Conservation (phyloP, 148 eudicot genomes). For the Salicornia ramosissima region DNA sequence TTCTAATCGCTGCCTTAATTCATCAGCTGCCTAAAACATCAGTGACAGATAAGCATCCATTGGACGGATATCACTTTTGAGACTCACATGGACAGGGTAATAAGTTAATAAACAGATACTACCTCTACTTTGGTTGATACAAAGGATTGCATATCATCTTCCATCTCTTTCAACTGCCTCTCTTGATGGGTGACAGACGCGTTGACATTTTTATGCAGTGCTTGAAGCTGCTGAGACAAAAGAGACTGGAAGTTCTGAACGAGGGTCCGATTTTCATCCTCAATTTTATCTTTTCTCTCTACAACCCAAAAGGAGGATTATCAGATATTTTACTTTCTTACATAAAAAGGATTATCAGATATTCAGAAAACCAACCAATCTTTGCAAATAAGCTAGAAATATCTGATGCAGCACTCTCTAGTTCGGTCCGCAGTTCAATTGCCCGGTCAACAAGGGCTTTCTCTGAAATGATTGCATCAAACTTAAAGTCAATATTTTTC, state of each 20-base stretch:
- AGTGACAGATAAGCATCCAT: slow-evolving; percentile 15
- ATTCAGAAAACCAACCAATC: slow-evolving; percentile 58
- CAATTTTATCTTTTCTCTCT: slow-evolving; percentile 97
- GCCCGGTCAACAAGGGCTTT: slow-evolving; percentile 91
- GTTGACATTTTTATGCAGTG: slow-evolving; percentile 80
- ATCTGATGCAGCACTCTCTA: slow-evolving; percentile 89
- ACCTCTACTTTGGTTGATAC: slow-evolving; percentile 94
- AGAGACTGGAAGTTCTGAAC: slow-evolving; percentile 74
- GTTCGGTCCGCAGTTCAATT: slow-evolving; percentile 78
- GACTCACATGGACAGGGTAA: slow-evolving; percentile 2
- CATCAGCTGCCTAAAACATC: slow-evolving; percentile 72
- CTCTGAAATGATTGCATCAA: slow-evolving; percentile 41
- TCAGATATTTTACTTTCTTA: slow-evolving; percentile 3
- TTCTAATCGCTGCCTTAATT: slow-evolving; percentile 55
- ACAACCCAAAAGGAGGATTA: slow-evolving; percentile 22
- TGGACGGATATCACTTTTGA: background rate
- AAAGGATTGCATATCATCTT: slow-evolving; percentile 96
- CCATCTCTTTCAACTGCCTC: slow-evolving; percentile 78
- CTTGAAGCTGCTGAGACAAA: slow-evolving; percentile 79
- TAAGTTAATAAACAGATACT: slow-evolving; percentile 11
- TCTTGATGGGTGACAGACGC: slow-evolving; percentile 89
- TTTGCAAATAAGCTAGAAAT: slow-evolving; percentile 78
- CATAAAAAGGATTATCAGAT: background rate
- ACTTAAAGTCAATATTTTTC: slow-evolving; percentile 4
- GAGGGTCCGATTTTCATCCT: slow-evolving; percentile 77